Evolutionary conservation across 202 grass and related monocot species (phyloP).

Genomic region (Elaeis oleifera): DNA sequence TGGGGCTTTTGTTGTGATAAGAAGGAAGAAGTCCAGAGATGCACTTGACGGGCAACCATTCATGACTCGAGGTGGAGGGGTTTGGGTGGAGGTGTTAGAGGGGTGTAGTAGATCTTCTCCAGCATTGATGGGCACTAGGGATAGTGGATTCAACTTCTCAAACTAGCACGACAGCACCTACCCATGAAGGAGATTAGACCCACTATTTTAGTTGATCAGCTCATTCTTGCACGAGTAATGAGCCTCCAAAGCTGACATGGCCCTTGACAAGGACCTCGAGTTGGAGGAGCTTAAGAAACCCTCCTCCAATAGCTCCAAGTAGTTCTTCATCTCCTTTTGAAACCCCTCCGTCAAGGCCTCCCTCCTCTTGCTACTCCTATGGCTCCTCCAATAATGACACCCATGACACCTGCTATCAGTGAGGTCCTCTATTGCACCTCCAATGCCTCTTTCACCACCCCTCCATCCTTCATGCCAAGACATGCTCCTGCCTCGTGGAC

Average conservation of each 20-base stretch:
- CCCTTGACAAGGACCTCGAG: conserved; percentile 57
- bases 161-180: conserved; percentile 10
- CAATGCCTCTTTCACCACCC: conserved; percentile 10
- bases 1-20: too few species aligned
- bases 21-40: too few species aligned
- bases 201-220: conserved; percentile 55
- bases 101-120: too few species aligned
- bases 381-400: background rate
- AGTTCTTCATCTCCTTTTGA: conserved; percentile 56
- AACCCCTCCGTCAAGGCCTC: conserved; percentile 19
- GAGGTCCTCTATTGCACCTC: conserved; percentile 57
- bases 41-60: too few species aligned
- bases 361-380: background rate
- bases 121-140: background rate
- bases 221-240: conserved; percentile 58
- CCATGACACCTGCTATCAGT: background rate
- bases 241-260: conserved; percentile 43
- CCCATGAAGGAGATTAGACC: conserved; percentile 30
- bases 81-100: too few species aligned
- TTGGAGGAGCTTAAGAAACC: conserved; percentile 45
- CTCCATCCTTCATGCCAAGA: conserved; percentile 38
- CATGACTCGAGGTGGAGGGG: too few species aligned
- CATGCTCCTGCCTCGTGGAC: conserved; percentile 63
- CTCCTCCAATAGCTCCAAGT: conserved; percentile 24
- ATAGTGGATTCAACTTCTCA: conserved; percentile 48